A percentile compares a stretch with the other conserved stretches of the same genome.
These are phyloP conservation scores for Polymyxa betae DNA, from an alignment of 208 protist species.

Conservation along the genomic window DNA sequence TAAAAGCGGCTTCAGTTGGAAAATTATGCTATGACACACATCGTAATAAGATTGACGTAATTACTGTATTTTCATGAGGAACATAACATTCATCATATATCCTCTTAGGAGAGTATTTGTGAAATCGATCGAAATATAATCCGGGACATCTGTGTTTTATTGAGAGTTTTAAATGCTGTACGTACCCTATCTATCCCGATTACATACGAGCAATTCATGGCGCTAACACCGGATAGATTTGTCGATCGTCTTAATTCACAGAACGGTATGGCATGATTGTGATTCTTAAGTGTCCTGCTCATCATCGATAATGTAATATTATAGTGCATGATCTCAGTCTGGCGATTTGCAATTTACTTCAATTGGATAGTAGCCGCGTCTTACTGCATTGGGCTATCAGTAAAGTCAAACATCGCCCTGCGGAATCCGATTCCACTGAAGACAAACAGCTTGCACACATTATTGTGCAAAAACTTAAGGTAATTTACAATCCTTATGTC, in stretches of 20 bases:
- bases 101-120: not conserved
- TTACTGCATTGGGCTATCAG: conserved; percentile 14
- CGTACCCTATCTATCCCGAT: not conserved
- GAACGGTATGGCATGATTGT: not conserved
- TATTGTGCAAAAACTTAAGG: not conserved
- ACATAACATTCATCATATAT: too few relatives aligned
- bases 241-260: not conserved
- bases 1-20: conserved; percentile 32
- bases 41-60: not conserved
- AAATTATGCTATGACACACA: conserved; percentile 3
- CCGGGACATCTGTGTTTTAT: not conserved
- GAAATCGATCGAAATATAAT: not conserved
- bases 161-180: not conserved
- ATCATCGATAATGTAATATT: not conserved
- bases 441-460: not conserved
- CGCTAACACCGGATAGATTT: not conserved
- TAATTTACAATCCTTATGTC: too few relatives aligned
- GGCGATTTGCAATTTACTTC: not conserved
- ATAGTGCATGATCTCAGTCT: conserved; percentile 11
- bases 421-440: not conserved
- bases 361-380: conserved; percentile 13
- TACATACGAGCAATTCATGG: not conserved
- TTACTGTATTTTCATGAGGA: not conserved
- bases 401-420: not conserved
- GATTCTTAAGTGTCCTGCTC: not conserved